Percentiles rank a stretch among this genome's conserved stretches.
These are phyloP conservation scores for sunflower (Helianthus annuus) DNA, from an alignment of 129 eudicot species.

Conservation along the genomic window HanXRQr2.0-SUNRISE NC_035441.2:183593083-183593582, in stretches of 20 bases:
- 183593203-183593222: conserved; percentile 7
- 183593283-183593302: conserved; percentile 17
- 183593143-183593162: conserved; percentile 13
- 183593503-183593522: conserved; percentile 50
- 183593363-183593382: background rate
- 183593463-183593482: conserved; percentile 80
- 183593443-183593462: conserved; percentile 70
- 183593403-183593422: conserved; percentile 62
- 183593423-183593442: conserved; percentile 47
- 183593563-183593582: conserved; percentile 38
- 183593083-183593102: conserved; percentile 57
- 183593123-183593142: conserved; percentile 23
- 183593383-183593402: background rate
- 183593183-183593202: conserved; percentile 1
- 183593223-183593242: conserved; percentile 4
- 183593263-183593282: background rate
- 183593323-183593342: background rate
- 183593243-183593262: background rate
- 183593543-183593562: conserved; percentile 41
- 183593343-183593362: background rate
- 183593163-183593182: conserved; percentile 14
- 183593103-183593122: conserved; percentile 49
- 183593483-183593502: conserved; percentile 54
- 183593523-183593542: conserved; percentile 34
- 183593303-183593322: background rate